Conservation (phyloP, 306 rosid species). For the Boehmeria nivea region DNA sequence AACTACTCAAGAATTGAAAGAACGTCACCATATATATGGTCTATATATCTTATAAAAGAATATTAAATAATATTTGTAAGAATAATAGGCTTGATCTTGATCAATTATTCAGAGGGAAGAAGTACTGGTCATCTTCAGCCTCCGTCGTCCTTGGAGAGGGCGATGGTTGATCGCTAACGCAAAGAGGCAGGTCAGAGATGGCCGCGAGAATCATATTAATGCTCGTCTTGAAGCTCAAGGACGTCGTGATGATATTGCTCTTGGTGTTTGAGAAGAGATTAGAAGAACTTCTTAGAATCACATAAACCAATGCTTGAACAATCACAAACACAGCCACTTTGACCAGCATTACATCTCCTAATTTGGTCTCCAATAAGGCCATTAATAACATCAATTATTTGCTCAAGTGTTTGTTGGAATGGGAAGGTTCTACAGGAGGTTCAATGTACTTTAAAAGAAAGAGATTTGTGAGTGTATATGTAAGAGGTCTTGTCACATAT, state of each 20-base stretch:
- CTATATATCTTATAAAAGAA: too few species aligned
- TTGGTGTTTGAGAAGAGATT: slow-evolving; percentile 19
- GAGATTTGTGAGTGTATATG: too few species aligned
- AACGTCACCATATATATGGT: too few species aligned
- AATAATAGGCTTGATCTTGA: too few species aligned
- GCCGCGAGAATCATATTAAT: slow-evolving; percentile 9
- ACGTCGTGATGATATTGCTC: background rate
- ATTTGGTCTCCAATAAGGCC: background rate
- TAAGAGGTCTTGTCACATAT: too few species aligned
- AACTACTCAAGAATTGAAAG: too few species aligned
- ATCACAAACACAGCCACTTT: slow-evolving; percentile 20
- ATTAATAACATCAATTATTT: too few species aligned
- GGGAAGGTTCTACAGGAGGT: too few species aligned
- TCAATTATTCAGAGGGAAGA: too few species aligned
- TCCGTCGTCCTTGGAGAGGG: background rate
- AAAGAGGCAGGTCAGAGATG: slow-evolving; percentile 12
- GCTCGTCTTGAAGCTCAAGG: slow-evolving; percentile 19
- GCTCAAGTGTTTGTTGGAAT: too few species aligned
- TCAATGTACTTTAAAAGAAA: too few species aligned
- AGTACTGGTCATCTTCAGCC: background rate
- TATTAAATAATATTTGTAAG: too few species aligned
- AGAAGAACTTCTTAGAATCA: slow-evolving; percentile 19
- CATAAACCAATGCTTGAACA: slow-evolving; percentile 25
- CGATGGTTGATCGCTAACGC: background rate
- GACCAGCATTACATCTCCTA: slow-evolving; percentile 1